Evolutionary conservation across 495 filamentous ascomycete genomes (phyloP), one percentile per base, ranked within the genome.

Genomic region (Cenococcum geophilum): DNA sequence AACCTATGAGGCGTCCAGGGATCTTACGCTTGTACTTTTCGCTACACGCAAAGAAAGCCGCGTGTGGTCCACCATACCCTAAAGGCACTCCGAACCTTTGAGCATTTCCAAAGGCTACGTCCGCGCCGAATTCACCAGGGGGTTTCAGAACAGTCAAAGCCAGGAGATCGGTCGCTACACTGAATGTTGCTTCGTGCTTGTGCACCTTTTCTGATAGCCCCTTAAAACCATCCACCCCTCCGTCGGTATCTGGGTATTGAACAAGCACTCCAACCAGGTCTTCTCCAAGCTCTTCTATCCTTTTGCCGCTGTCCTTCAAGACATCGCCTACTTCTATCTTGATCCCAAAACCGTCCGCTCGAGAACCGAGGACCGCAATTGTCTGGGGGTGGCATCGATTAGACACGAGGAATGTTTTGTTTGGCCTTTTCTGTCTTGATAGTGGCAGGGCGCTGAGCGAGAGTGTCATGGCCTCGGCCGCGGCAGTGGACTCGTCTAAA

Each of bases 11-110:
- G 65, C 93, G 87, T 18, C 93, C 93, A 20, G 93, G 93, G 62
- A 98, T 96, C 78, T 96, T 96, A 54, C 93, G 82, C 82, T 97
- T 96, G 73, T 92, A 83, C 76, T 95, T 92, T 43, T 97, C 92
- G 23, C 82, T 80, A 57, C 91, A 91, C 23, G 93, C 91, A 70
- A 98, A 96, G 83, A 98, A 98, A 27, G 95, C 93, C 36, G 93
- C 93, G 72, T 97, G 95, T 21, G 93, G 93, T 20, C 93, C 93
- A 71, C 93, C 93, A 70, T 86, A 95, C 45, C 95, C 93, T 71
- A 97, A 83, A 1, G 93, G 93, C 2, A 98, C 91, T 71, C 93
- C 93, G 63, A 98, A 85, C 59, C 93, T 78, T 77, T 98, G 93
- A n/a, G 93, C 83, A 72, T 86, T 97, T 57, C 93, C 93, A 73